phyloP scores from a whole-genome alignment of 2,329 filamentous ascomycete species.

The Stachybotrys elegans region DNA sequence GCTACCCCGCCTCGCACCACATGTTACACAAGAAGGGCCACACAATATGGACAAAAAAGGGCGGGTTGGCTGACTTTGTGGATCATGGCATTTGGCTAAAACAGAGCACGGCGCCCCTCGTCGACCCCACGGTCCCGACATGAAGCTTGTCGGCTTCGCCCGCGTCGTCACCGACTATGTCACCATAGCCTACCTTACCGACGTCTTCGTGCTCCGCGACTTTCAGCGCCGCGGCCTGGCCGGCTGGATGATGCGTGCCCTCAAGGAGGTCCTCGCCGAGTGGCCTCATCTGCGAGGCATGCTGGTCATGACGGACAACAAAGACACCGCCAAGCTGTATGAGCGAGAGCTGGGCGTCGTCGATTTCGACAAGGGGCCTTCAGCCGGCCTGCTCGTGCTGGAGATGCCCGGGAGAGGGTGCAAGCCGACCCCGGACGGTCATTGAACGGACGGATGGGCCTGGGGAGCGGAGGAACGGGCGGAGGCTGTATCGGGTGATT shows the following conservation, averaged over 20 bases:
- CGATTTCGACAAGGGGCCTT: slow-evolving; percentile 37
- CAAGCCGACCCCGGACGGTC: slow-evolving; percentile 27
- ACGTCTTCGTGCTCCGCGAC: slow-evolving; percentile 58
- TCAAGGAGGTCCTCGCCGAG: slow-evolving; percentile 49
- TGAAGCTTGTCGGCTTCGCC: slow-evolving; percentile 34
- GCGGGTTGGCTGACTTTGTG: too few species aligned
- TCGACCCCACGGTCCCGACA: slow-evolving; percentile 21
- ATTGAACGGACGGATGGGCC: slow-evolving; percentile 11
- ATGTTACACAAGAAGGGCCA: too few species aligned
- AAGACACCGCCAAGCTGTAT: slow-evolving; percentile 38
- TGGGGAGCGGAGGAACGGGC: not conserved
- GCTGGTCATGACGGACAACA: slow-evolving; percentile 47
- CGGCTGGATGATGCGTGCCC: slow-evolving; percentile 57
- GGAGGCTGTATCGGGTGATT: too few species aligned
- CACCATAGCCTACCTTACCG: slow-evolving; percentile 63
- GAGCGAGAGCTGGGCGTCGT: slow-evolving; percentile 39
- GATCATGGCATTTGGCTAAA: too few species aligned
- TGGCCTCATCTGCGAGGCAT: slow-evolving; percentile 57
- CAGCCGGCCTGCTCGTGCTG: slow-evolving; percentile 32
- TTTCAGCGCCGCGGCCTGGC: slow-evolving; percentile 60
- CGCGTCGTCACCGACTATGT: slow-evolving; percentile 65
- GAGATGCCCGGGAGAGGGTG: slow-evolving; percentile 33
- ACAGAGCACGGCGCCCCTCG: slow-evolving; percentile 27
- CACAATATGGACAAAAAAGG: too few species aligned
- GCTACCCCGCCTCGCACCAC: too few species aligned